A percentile compares a stretch with the other conserved stretches of the same genome.
These are phyloP conservation scores for Arthrinium phaeospermum DNA, from an alignment of 2,329 filamentous ascomycete species.

Conservation along the genomic window DNA sequence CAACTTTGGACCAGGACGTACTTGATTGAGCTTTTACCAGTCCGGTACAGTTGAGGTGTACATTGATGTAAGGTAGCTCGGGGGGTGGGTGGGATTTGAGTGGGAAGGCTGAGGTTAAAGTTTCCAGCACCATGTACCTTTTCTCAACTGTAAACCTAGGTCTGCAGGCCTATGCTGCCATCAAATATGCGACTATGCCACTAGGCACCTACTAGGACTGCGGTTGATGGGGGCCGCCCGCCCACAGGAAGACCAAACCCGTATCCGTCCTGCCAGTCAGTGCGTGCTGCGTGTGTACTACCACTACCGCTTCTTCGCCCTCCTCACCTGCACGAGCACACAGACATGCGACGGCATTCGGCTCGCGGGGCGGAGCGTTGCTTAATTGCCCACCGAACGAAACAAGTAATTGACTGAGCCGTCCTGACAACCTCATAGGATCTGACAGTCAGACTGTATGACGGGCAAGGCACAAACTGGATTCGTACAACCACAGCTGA, in stretches of 20 bases:
- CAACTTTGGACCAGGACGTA: constrained; percentile 6
- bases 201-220: neutral
- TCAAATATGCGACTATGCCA: neutral
- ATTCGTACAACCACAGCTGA: constrained; percentile 3
- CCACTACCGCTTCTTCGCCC: neutral
- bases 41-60: neutral
- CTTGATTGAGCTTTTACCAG: constrained; percentile 14
- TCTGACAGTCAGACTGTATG: constrained; percentile 13
- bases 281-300: neutral
- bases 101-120: constrained; percentile 18
- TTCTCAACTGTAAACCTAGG: neutral
- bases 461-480: constrained; percentile 2
- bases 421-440: neutral
- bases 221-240: neutral
- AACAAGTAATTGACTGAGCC: neutral
- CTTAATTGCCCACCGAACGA: neutral
- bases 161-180: constrained; percentile 2
- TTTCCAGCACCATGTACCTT: neutral
- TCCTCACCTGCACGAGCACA: constrained; percentile 4
- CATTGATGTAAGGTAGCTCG: neutral
- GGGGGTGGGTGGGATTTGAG: neutral
- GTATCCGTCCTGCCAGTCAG: neutral
- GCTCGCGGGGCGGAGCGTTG: constrained; percentile 13
- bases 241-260: neutral
- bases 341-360: constrained; percentile 4